Evolutionary conservation across 306 rosid species (phyloP).

Genomic region (Fragaria nilgerrensis): DNA sequence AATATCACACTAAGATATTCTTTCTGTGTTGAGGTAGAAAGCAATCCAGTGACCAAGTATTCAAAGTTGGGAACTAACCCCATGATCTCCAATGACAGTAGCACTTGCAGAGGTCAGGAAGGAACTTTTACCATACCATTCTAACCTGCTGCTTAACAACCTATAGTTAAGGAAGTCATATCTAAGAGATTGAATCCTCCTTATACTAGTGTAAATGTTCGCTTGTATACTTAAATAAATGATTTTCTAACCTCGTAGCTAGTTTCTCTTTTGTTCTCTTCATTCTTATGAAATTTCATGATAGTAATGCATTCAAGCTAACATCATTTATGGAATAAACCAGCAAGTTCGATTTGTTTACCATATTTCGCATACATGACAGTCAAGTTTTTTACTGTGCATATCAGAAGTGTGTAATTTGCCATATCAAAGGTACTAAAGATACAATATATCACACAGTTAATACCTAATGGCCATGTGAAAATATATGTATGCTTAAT

Average conservation of each 20-base stretch:
- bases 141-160: neutral
- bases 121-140: neutral
- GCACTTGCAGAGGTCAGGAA: slow-evolving; percentile 1
- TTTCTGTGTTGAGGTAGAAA: neutral
- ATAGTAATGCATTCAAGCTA: neutral
- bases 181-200: too few species aligned
- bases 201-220: neutral
- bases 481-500: neutral
- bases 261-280: slow-evolving; percentile 1
- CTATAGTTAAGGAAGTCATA: neutral
- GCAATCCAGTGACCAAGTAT: neutral
- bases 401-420: neutral
- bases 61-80: neutral
- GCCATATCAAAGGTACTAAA: neutral
- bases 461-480: neutral
- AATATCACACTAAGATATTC: neutral
- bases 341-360: neutral
- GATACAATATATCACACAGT: neutral
- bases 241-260: neutral
- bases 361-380: neutral
- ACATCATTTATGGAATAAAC: slow-evolving; percentile 1
- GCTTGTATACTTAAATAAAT: neutral
- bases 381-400: neutral
- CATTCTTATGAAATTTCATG: neutral
- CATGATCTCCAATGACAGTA: slow-evolving; percentile 8